These are phyloP conservation scores for Anisodus acutangulus DNA, from an alignment of 257 asterid species.

Conservation along the genomic window DNA sequence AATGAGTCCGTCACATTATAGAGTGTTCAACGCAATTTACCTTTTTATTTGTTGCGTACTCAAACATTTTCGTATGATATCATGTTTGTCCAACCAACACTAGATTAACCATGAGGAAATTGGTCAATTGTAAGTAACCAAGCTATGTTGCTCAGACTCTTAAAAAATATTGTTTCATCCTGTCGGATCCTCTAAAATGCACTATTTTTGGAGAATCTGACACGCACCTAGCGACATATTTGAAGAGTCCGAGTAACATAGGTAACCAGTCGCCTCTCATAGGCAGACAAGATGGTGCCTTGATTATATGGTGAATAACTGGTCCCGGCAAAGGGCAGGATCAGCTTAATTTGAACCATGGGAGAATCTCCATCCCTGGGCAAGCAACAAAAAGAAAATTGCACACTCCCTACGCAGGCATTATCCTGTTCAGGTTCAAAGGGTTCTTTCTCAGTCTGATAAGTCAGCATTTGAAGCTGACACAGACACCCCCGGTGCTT, in stretches of 20 bases:
- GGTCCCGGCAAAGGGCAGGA: constrained; percentile 7
- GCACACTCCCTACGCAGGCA: constrained; percentile 99
- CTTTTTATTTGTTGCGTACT: background rate
- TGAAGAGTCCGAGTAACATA: no score
- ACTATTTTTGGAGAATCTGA: no score
- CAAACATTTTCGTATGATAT: background rate
- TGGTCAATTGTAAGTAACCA: background rate
- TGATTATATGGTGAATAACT: background rate
- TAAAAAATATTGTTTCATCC: no score
- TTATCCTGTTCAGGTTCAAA: constrained; percentile 98
- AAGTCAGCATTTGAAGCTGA: constrained; percentile 52
- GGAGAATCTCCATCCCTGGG: constrained; percentile 61
- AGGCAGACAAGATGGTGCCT: background rate
- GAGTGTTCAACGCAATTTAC: background rate
- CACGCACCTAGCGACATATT: no score
- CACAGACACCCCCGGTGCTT: constrained; percentile 98
- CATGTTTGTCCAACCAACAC: background rate
- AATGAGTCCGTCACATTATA: background rate
- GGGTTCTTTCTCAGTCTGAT: constrained; percentile 97
- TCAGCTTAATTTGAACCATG: constrained; percentile 25
- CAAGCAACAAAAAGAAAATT: constrained; percentile 45
- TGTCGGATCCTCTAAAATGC: no score
- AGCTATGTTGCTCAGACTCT: no score
- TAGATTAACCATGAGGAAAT: background rate
- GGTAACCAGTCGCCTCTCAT: background rate